A percentile compares a stretch with the other conserved stretches of the same genome.
Conservation (phyloP, 345 rosid species). For the Eutrema heterophyllum region DNA sequence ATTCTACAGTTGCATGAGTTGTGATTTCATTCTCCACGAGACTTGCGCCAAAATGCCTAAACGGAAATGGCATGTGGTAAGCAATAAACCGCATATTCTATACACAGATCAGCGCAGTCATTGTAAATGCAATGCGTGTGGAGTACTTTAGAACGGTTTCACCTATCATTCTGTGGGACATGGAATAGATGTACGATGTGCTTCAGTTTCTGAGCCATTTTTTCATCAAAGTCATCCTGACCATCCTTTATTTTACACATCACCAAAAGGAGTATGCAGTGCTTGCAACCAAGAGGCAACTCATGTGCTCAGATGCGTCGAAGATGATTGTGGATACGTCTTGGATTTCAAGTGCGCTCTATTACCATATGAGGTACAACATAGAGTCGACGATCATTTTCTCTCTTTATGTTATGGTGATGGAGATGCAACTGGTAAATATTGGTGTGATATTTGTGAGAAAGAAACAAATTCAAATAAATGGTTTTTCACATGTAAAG, state of each 20-base stretch:
- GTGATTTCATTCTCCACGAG: background rate
- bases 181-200: background rate
- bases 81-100: background rate
- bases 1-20: background rate
- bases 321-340: background rate
- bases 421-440: background rate
- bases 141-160: background rate
- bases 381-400: background rate
- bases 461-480: too few species aligned
- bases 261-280: background rate
- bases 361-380: background rate
- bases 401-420: background rate
- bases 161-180: background rate
- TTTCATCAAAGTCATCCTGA: background rate
- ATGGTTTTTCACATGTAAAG: too few species aligned
- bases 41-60: background rate
- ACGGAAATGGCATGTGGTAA: background rate
- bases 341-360: background rate
- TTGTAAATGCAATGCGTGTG: background rate
- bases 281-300: background rate
- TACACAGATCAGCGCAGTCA: rapidly evolving
- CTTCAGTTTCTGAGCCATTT: background rate
- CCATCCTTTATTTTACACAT: background rate
- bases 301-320: background rate
- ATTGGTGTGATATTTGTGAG: too few species aligned